A percentile compares a stretch with the other conserved stretches of the same genome.
Evolutionary conservation across 1,284 basidiomycete species (phyloP).

Genomic region (Trichosporon coremiiforme): DNA sequence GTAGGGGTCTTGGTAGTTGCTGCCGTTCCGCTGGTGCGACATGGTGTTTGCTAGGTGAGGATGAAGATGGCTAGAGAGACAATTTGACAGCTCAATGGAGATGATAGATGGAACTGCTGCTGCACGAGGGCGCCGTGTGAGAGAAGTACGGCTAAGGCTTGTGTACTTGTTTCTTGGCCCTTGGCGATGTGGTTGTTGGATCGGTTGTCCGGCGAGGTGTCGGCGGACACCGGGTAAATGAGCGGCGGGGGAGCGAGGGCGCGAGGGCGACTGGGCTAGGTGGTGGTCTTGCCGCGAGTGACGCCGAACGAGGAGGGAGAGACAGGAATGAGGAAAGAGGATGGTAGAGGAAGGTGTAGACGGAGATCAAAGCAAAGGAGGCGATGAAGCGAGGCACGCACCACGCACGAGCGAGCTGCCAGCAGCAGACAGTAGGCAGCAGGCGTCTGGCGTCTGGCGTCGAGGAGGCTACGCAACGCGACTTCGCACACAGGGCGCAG

Average conservation of each 20-base stretch:
- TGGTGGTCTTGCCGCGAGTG: not conserved
- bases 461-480: not conserved
- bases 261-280: not conserved
- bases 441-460: not conserved
- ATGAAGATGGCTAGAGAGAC: not conserved
- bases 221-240: constrained; percentile 16
- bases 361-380: constrained; percentile 16
- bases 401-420: constrained; percentile 7
- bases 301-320: not conserved
- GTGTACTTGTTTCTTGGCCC: constrained; percentile 11
- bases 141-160: constrained; percentile 1
- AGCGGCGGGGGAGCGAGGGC: constrained; percentile 5
- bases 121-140: not conserved
- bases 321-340: not conserved
- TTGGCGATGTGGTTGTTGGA: not conserved
- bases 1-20: constrained; percentile 33
- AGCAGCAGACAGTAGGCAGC: no score
- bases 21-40: constrained; percentile 27
- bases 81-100: not conserved
- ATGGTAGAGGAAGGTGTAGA: not conserved
- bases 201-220: not conserved
- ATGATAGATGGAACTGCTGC: constrained; percentile 1
- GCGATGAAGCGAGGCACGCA: constrained; percentile 17
- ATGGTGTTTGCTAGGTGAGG: constrained; percentile 16
- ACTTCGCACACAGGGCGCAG: constrained; percentile 8